phyloP scores from a whole-genome alignment of 2,329 filamentous ascomycete genomes.

The Pestalotiopsis fici region DNA sequence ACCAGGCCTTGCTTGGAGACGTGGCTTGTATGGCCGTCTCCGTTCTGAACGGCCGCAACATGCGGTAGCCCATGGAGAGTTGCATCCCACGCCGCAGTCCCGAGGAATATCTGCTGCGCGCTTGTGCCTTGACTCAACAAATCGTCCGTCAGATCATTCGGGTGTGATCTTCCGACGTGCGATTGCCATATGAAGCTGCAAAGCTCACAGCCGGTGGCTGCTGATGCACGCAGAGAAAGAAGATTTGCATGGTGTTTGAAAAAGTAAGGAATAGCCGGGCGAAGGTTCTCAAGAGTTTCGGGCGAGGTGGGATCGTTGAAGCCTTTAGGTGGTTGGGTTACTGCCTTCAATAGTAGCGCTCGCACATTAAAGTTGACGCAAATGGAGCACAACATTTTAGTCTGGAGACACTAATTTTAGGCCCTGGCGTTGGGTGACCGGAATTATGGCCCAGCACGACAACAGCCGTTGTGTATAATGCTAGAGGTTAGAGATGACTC shows the following conservation, averaged over 20 bases:
- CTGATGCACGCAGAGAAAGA: slow-evolving; percentile 5
- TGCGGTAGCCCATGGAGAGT: slow-evolving; percentile 10
- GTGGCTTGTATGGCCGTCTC: background rate
- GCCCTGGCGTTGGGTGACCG: too few species aligned
- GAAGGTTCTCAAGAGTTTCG: slow-evolving; percentile 8
- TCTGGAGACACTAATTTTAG: too few species aligned
- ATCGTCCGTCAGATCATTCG: slow-evolving; percentile 6
- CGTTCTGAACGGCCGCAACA: slow-evolving; percentile 1
- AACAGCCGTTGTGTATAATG: too few species aligned
- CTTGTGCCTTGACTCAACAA: background rate
- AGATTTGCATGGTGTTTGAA: slow-evolving; percentile 12
- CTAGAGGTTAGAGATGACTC: too few species aligned
- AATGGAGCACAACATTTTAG: slow-evolving; percentile 11
- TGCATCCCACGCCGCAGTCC: slow-evolving; percentile 7
- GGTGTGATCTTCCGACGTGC: slow-evolving; percentile 5
- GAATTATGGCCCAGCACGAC: too few species aligned
- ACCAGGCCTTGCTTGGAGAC: background rate
- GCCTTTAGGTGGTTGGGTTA: slow-evolving; percentile 1
- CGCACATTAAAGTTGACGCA: slow-evolving; percentile 9
- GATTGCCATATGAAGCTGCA: slow-evolving; percentile 11
- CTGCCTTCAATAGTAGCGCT: slow-evolving; percentile 6
- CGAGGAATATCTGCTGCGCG: slow-evolving; percentile 8
- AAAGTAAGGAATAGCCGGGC: slow-evolving; percentile 11
- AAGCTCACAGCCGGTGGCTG: slow-evolving; percentile 1
- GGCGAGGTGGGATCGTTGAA: slow-evolving; percentile 8